phyloP scores from a whole-genome alignment of 768 basidiomycete genomes.

The Podaxis sp. region DNA sequence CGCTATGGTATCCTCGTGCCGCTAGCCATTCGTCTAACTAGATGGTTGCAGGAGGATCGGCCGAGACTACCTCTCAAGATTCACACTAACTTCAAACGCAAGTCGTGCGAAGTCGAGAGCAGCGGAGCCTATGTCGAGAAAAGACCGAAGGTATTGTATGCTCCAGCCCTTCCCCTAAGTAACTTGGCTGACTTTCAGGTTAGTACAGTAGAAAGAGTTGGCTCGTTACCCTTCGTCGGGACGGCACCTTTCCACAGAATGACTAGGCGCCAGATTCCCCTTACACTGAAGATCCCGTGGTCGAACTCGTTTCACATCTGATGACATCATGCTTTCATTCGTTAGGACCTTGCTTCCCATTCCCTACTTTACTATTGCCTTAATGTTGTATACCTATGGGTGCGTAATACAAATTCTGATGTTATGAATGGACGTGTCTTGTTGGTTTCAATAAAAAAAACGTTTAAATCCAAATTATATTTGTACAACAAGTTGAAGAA shows the following conservation, averaged over 20 bases:
- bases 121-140: conserved; percentile 27
- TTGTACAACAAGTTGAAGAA: conserved; percentile 3
- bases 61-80: conserved; percentile 22
- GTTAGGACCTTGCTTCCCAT: neutral
- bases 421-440: neutral
- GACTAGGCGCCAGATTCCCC: neutral
- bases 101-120: conserved; percentile 20
- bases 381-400: neutral
- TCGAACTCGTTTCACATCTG: neutral
- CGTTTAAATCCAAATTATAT: neutral
- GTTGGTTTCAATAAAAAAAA: neutral
- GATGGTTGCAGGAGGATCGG: conserved; percentile 11
- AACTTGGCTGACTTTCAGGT: neutral
- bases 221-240: neutral
- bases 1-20: conserved; percentile 15
- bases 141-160: conserved; percentile 33
- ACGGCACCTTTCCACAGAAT: no score
- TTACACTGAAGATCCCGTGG: neutral
- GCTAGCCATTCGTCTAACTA: neutral
- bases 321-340: neutral
- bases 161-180: neutral
- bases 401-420: neutral
- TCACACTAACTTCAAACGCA: conserved; percentile 37
- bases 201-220: conserved; percentile 22
- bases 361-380: neutral